Evolutionary conservation across 345 rosid genomes (phyloP).

Genomic region (Hirschfeldia incana): DNA sequence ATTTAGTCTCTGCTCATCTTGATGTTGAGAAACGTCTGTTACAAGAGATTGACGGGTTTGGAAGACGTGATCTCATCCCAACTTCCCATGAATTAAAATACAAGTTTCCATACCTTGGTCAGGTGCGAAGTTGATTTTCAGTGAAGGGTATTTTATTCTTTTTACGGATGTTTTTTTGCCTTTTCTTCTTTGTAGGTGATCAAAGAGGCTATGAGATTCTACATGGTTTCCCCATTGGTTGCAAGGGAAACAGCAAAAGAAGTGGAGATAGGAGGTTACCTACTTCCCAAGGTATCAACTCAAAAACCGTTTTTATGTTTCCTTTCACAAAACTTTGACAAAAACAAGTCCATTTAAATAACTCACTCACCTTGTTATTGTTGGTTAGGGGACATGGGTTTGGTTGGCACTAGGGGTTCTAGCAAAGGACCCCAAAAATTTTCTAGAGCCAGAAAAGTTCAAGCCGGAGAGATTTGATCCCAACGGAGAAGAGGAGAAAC

Average conservation of each 20-base stretch:
- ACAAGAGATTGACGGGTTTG: conserved; percentile 70
- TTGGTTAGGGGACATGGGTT: conserved; percentile 82
- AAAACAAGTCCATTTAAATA: not conserved
- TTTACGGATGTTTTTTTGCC: not conserved
- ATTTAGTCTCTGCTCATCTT: conserved; percentile 69
- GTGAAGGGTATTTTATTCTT: not conserved
- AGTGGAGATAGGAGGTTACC: conserved; percentile 81
- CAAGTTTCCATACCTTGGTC: conserved; percentile 80
- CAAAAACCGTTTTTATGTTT: not conserved
- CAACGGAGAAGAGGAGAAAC: conserved; percentile 72
- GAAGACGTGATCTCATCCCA: conserved; percentile 56
- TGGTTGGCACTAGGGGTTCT: conserved; percentile 90
- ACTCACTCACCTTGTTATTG: not conserved
- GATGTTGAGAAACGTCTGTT: conserved; percentile 71
- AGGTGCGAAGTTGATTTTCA: conserved; percentile 39
- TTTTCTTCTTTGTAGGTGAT: conserved; percentile 53
- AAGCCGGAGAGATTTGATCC: conserved; percentile 86
- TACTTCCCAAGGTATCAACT: conserved; percentile 70
- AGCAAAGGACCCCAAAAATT: conserved; percentile 86
- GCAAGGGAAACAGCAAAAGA: conserved; percentile 81
- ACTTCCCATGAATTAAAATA: conserved; percentile 64
- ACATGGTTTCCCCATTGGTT: conserved; percentile 76
- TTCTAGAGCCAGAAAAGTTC: conserved; percentile 82
- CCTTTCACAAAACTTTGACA: not conserved
- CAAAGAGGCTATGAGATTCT: conserved; percentile 85